Evolutionary conservation across 331 rosid genomes (phyloP).

Genomic region (Acacia concinna): DNA sequence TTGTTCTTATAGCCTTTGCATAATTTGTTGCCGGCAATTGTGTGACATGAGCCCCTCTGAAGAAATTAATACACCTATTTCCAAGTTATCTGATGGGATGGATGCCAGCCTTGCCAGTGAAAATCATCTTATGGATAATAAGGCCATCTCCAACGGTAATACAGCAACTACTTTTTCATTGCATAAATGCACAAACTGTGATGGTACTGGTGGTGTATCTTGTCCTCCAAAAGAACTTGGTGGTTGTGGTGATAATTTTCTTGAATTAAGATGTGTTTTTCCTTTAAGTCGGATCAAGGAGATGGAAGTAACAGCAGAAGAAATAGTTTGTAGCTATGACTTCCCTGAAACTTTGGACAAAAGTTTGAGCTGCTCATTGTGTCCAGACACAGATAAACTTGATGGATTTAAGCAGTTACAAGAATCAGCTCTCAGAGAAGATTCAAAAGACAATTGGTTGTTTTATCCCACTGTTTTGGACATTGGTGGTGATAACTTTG

Average conservation of each 20-base stretch:
- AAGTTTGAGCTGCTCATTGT: constrained; percentile 67
- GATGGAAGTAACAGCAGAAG: constrained; percentile 89
- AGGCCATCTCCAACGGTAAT: constrained; percentile 32
- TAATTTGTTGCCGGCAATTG: constrained; percentile 64
- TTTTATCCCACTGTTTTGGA: constrained; percentile 64
- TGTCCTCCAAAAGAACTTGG: constrained; percentile 70
- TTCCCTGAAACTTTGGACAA: constrained; percentile 81
- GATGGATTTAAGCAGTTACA: constrained; percentile 50
- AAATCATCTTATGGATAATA: constrained; percentile 40
- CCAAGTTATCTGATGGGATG: constrained; percentile 42
- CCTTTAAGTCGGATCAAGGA: constrained; percentile 78
- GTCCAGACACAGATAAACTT: constrained; percentile 54
- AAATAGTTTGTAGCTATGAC: constrained; percentile 97
- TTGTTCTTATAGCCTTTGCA: constrained; percentile 85
- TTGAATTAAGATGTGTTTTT: constrained; percentile 74
- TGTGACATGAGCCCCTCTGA: constrained; percentile 46
- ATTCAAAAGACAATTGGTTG: constrained; percentile 72
- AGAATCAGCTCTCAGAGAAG: constrained; percentile 74
- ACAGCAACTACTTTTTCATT: constrained; percentile 42
- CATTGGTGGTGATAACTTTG: constrained; percentile 60
- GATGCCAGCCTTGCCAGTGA: constrained; percentile 38
- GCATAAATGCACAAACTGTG: constrained; percentile 45
- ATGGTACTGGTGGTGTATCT: constrained; percentile 43
- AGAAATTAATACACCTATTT: constrained; percentile 34
- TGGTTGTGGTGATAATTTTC: constrained; percentile 76